Base-by-base conservation (phyloP, 768 basidiomycete genomes). In the Zangia roseola region DNA sequence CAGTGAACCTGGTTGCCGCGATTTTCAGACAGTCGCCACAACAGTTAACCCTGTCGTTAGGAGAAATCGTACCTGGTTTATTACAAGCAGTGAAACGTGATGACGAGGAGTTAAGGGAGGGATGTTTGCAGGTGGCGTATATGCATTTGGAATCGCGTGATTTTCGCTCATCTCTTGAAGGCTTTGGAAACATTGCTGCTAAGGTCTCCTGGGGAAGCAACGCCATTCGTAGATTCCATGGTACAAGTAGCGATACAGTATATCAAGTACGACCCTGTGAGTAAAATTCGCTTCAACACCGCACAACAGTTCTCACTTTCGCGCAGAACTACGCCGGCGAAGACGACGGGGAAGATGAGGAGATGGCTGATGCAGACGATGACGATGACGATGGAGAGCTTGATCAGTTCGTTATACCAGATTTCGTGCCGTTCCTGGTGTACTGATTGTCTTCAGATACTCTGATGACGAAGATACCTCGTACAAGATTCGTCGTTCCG, bases 391-490 rank as follows among this genome's bases (percentile, higher is more conserved):
- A 91, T 7, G 91, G 79, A 16, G 89, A 87, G 19, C 79, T 87
- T 19, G 86, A 88, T 55, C 86, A 89, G 86, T 88, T 59, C 60
- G 86, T 71, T 12, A 1, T 21, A 30, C 19, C 34, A 55, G 21
- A 3, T 16, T 17, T 30, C 9, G 0, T 31, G 5, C 10, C 19
- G 23, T 8, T 17, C 47, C 31, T 31, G 26, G 3, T 9, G 21
- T 54, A 44, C 13, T 41, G 37, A 53, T 38, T 12, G 25, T 21
- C 31, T 44, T 23, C 55, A 94, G 91, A 54, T 97, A 97, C 67
- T 93, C 92, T 6, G 97, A 99, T 58, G 97, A 99, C 49, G 97
- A 98, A 67, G 97, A 99, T 62, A 91, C 89, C 10, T 97, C 95
- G 0, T 98, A 97, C 80, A 97, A 97, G 69, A 91, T 97, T 49